Evolutionary conservation across 805 yeast species (phyloP).

Genomic region (Candida koratica): DNA sequence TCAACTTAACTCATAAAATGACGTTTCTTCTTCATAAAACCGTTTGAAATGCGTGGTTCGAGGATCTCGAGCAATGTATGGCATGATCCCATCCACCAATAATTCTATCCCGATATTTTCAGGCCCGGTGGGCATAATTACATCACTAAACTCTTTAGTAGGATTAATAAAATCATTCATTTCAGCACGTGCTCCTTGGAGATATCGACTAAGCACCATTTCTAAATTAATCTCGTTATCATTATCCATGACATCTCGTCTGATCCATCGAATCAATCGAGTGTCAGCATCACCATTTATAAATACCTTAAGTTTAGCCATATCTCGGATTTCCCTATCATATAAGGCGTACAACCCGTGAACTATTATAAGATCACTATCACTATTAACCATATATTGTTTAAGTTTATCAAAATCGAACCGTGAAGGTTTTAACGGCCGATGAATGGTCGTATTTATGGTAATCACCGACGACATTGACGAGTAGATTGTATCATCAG

Average conservation of each 20-base stretch:
- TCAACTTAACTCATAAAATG: conserved; percentile 41
- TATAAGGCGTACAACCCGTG: conserved; percentile 81
- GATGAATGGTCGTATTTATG: conserved; percentile 18
- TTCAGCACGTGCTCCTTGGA: conserved; percentile 58
- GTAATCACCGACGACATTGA: conserved; percentile 28
- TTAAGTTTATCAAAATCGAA: conserved; percentile 33
- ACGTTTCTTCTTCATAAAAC: conserved; percentile 34
- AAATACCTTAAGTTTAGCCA: conserved; percentile 66
- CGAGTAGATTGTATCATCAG: conserved; percentile 18
- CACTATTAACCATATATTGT: conserved; percentile 4
- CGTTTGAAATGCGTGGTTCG: conserved; percentile 3
- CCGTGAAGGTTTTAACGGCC: conserved; percentile 37
- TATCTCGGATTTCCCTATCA: conserved; percentile 49
- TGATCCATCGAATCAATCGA: conserved; percentile 75
- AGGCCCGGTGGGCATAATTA: conserved; percentile 68
- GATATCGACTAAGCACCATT: conserved; percentile 43
- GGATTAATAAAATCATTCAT: conserved; percentile 61
- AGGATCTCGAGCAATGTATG: conserved; percentile 20
- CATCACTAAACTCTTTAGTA: conserved; percentile 73
- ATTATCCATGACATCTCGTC: conserved; percentile 32
- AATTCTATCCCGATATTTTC: conserved; percentile 54
- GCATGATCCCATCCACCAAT: conserved; percentile 61
- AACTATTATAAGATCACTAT: conserved; percentile 40
- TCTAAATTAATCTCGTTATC: conserved; percentile 23
- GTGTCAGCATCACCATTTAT: conserved; percentile 84